Evolutionary conservation across 805 yeast genomes (phyloP), one percentile per base, ranked within the genome.

Genomic region (Ogataea philodendri): DNA sequence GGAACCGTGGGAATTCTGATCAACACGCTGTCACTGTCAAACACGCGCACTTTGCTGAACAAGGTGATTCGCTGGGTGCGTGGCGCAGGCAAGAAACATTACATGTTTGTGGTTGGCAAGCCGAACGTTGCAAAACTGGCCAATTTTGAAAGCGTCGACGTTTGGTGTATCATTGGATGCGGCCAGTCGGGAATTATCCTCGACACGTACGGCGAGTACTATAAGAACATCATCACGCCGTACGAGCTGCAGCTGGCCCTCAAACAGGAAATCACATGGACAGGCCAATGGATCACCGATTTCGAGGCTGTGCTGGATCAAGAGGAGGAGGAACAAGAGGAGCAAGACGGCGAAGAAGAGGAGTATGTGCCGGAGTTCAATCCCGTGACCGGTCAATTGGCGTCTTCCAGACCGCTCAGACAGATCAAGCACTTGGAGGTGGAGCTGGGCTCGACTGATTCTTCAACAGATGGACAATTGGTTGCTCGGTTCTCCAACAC

Each of bases 111-210:
- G 3, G 97, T 93, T 4, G 98, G 98, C 8, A 93, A 93, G 59
- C 97, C 97, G 7, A 93, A 93, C 54, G 97, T 93, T 13, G 96
- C 98, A 16, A 93, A 93, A 54, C 67, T 93, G 33, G 98, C 97
- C 7, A 93, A 93, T 58, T 93, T 93, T 56, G 98, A 90, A 44
- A 80, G 78, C n/a, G 75, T 93, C 9, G 97, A 93, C 49, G 72
- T 85, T 15, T 93, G 98, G 97, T 89, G 95, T 53, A 75, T 93
- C 9, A 61, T 93, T 9, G 98, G 98, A 0, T 93, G 98, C 58
- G 88, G 94, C 8, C 87, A 88, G 49, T 89, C 94, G 35, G 98
- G 98, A 5, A 81, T 90, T 15, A 78, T 90, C 22, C 59, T 93
- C 9, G 96, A 90, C 57, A 76, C 80, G 38, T 66, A 65, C 30